phyloP scores from a whole-genome alignment of 208 protist species.

The Leishmania tarentolae region DNA sequence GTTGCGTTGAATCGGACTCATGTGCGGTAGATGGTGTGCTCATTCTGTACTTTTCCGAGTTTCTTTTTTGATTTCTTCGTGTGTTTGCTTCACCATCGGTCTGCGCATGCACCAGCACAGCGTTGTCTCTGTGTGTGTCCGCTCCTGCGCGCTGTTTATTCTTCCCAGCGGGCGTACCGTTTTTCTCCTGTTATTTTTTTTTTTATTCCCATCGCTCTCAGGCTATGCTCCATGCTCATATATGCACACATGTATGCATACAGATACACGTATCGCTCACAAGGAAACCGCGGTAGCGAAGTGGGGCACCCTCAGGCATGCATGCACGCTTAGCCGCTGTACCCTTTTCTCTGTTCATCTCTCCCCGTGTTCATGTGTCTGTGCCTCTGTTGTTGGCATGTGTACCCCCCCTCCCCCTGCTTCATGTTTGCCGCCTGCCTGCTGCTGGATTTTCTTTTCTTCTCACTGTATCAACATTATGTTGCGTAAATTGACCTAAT shows the following conservation, averaged over 20 bases:
- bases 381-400: background rate
- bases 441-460: background rate
- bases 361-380: background rate
- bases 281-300: background rate
- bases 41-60: background rate
- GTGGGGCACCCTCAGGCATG: background rate
- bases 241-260: background rate
- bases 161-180: background rate
- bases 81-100: background rate
- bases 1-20: background rate
- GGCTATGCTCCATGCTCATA: background rate
- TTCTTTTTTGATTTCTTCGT: background rate
- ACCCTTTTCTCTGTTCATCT: background rate
- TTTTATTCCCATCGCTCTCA: background rate
- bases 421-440: background rate
- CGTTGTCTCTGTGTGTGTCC: background rate
- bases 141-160: background rate
- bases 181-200: background rate
- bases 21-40: background rate
- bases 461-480: background rate
- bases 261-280: background rate
- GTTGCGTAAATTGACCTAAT: background rate
- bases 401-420: too few species aligned
- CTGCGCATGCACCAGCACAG: background rate
- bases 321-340: background rate